phyloP scores from a whole-genome alignment of 2,329 filamentous ascomycete genomes.

The Apiospora arundinis region DNA sequence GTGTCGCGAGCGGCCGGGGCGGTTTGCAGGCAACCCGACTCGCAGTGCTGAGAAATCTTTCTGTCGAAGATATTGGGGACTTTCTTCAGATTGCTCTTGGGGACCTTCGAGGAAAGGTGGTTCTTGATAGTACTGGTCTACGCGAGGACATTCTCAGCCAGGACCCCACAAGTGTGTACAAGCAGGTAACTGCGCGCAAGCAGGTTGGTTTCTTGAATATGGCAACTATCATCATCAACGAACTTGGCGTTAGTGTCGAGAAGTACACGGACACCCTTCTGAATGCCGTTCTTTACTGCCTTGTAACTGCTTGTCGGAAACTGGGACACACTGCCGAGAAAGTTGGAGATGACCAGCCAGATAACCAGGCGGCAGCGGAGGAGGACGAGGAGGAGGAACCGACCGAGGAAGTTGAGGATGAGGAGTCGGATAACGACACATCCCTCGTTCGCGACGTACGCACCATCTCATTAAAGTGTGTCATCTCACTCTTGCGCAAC shows the following conservation, averaged over 20 bases:
- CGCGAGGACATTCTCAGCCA: constrained; percentile 60
- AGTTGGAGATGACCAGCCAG: not conserved
- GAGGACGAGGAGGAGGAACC: constrained; percentile 45
- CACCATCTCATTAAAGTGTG: constrained; percentile 79
- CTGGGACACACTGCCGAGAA: constrained; percentile 44
- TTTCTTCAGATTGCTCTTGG: constrained; percentile 87
- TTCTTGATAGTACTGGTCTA: constrained; percentile 59
- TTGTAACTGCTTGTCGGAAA: constrained; percentile 71
- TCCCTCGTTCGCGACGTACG: constrained; percentile 72
- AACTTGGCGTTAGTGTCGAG: constrained; percentile 76
- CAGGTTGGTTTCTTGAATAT: constrained; percentile 93
- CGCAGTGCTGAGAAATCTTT: constrained; percentile 79
- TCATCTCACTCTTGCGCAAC: constrained; percentile 79
- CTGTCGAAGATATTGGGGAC: constrained; percentile 73
- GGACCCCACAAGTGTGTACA: constrained; percentile 70
- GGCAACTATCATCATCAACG: constrained; percentile 84
- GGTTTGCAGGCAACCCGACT: constrained; percentile 83
- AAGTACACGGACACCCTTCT: constrained; percentile 73
- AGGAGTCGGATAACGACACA: constrained; percentile 43
- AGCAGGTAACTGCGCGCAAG: constrained; percentile 66
- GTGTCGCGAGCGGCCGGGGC: constrained; percentile 76
- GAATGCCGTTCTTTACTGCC: constrained; percentile 81
- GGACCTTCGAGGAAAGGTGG: constrained; percentile 64
- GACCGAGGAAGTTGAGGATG: constrained; percentile 38
- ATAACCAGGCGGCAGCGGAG: constrained; percentile 39